Evolutionary conservation across 2,329 filamentous ascomycete species (phyloP).

Genomic region (Trichoderma brevicompactum): DNA sequence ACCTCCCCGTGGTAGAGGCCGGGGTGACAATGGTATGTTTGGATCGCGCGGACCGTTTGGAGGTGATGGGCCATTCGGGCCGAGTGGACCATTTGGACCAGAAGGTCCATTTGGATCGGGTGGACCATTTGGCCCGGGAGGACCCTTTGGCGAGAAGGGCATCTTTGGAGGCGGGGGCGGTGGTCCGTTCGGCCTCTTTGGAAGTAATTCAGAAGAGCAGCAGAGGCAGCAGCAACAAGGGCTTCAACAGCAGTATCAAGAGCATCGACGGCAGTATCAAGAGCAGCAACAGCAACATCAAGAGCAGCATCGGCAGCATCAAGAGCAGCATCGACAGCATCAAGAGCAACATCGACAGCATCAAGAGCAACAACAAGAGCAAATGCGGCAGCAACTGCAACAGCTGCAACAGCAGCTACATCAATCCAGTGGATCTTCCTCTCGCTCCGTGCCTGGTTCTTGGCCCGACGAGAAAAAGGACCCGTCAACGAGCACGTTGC

Average conservation of each 20-base stretch:
- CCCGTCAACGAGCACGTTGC: conserved; percentile 25
- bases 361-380: neutral
- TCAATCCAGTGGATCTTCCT: neutral
- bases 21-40: conserved; percentile 27
- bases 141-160: conserved; percentile 26
- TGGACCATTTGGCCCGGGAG: conserved; percentile 24
- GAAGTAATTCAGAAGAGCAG: neutral
- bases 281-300: neutral
- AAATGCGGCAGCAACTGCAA: neutral
- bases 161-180: conserved; percentile 8
- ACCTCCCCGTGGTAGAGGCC: neutral
- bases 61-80: no score
- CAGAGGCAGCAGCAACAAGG: neutral
- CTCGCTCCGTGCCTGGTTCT: conserved; percentile 37
- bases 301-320: neutral
- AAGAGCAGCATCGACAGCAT: neutral
- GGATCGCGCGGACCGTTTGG: conserved; percentile 27
- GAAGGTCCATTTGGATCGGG: conserved; percentile 24
- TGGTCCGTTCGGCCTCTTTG: conserved; percentile 13
- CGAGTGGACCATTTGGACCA: conserved; percentile 26
- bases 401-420: neutral
- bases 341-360: neutral
- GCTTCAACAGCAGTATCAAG: no score
- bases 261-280: neutral
- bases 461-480: conserved; percentile 43